Evolutionary conservation across 176 grass and related monocot genomes (phyloP).

Genomic region (Eremochloa ophiuroides): DNA sequence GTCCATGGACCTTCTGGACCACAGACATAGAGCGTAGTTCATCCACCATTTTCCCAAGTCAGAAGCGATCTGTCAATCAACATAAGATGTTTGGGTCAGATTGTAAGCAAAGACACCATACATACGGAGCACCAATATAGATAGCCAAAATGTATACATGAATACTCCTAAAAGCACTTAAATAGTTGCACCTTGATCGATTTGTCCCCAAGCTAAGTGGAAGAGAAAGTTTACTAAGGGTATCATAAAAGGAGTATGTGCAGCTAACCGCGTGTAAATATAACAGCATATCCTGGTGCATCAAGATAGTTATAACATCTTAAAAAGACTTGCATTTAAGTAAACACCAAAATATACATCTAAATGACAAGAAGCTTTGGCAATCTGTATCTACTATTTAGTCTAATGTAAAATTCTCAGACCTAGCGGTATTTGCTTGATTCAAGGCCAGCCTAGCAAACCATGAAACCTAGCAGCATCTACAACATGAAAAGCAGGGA

Average conservation of each 20-base stretch:
- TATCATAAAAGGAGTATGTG: neutral
- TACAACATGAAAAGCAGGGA: neutral
- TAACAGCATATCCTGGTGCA: neutral
- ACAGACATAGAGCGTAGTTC: conserved; percentile 29
- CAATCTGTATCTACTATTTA: neutral
- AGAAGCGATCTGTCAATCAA: conserved; percentile 1
- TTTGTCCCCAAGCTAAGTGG: neutral
- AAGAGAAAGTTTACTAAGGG: neutral
- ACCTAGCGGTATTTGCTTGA: neutral
- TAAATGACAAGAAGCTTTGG: neutral
- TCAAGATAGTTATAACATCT: neutral
- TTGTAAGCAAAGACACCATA: neutral
- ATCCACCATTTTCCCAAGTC: conserved; percentile 20
- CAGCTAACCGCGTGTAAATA: neutral
- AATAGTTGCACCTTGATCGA: neutral
- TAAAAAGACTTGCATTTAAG: neutral
- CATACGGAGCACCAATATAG: neutral
- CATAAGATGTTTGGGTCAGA: neutral
- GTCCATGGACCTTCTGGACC: conserved; percentile 44
- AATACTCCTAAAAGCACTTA: neutral
- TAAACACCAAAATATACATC: neutral
- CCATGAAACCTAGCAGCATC: neutral
- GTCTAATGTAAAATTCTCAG: neutral
- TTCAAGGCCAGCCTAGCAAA: neutral
- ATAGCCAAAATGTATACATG: neutral